Conservation (phyloP, 768 basidiomycete species). For the Coprinopsis marcescibilis region DNA sequence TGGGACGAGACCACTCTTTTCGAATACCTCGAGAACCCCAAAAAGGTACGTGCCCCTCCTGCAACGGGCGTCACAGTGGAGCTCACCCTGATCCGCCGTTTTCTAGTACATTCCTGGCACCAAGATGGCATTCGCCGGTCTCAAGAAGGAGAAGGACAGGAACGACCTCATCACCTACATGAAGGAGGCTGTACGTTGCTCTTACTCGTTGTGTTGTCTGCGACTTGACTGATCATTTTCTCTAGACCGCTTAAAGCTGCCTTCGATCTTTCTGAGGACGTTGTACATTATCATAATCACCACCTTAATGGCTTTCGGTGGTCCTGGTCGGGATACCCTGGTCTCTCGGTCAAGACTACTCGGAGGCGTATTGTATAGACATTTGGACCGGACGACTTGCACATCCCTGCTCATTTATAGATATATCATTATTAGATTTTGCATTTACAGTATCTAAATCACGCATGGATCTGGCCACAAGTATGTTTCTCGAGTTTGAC, state of each 20-base stretch:
- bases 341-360: neutral
- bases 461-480: too few relatives aligned
- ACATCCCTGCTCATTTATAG: neutral
- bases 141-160: conserved; percentile 99
- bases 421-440: conserved; percentile 1
- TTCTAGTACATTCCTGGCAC: conserved; percentile 91
- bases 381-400: neutral
- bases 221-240: neutral
- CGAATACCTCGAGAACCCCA: conserved; percentile 95
- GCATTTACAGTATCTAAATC: too few relatives aligned
- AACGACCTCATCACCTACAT: conserved; percentile 87
- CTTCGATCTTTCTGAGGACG: neutral
- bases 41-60: conserved; percentile 59
- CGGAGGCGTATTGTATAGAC: neutral
- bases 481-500: too few relatives aligned
- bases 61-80: neutral
- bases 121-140: conserved; percentile 97
- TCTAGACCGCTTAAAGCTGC: conserved; percentile 22
- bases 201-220: neutral
- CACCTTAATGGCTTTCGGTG: neutral
- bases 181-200: conserved; percentile 59
- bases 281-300: neutral
- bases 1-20: conserved; percentile 91
- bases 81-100: neutral
- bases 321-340: neutral